Evolutionary conservation across 2,329 filamentous ascomycete genomes (phyloP), one percentile per base, ranked within the genome.

Genomic region (Penicillium occitanis): DNA sequence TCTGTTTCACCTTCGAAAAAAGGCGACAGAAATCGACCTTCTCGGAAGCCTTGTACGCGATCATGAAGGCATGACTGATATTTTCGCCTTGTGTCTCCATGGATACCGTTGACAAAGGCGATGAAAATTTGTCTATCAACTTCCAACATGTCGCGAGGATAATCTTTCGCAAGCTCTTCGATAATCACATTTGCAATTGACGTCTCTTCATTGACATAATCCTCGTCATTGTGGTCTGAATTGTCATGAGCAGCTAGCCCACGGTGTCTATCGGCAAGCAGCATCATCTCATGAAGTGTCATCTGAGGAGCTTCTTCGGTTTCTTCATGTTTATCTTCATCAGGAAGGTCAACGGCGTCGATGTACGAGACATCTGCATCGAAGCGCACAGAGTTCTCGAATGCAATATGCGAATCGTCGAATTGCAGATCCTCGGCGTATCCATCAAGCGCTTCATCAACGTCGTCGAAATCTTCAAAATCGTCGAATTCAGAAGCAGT

Each of bases 101-200:
- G 75, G n/a, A 81, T 76, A 17, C 78, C 78, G 59, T 80, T 80
- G 70, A 81, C 77, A 68, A 78, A 79, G 11, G 78, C 79, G 28
- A 75, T 69, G 61, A 81, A 79, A 5, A 79, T 70, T 33, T 73
- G 71, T 50, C 75, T 76, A 64, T 81, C 79, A 25, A 79, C 68
- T 30, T 79, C 77, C 19, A 80, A 65, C 37, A 73, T 71, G 63
- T 81, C 79, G 33, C 69, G 71, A 6, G 76, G 69, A 66, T 78
- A 75, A 51, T 80, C 77, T 19, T 67, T 62, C 10, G 42, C 35
- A 46, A 67, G 46, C 50, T 67, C 30, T 44, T 48, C 64, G 22
- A 67, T 63, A 22, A 46, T 60, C n/a, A 59, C 55, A 48, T 71
- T 69, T 10, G 73, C 67, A 17, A 61, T 64, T 11, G 70, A 66